Percentiles rank a stretch among this genome's conserved stretches.
Evolutionary conservation across 2,329 filamentous ascomycete species (phyloP).

Genomic region (Graphilbum ipis-grandicollis): DNA sequence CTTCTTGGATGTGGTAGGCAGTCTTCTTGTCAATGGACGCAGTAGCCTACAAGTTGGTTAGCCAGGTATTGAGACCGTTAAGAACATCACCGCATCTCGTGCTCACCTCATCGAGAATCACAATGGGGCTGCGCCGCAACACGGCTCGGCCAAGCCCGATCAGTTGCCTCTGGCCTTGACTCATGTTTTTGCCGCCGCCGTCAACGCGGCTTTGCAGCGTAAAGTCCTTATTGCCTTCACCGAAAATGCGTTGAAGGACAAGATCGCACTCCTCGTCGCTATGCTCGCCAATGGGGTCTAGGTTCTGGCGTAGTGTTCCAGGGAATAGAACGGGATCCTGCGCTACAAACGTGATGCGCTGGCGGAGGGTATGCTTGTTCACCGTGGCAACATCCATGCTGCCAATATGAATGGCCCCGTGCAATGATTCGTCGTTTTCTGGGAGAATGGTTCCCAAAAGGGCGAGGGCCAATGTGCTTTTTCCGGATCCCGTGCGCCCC

Average conservation of each 20-base stretch:
- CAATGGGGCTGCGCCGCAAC: constrained; percentile 39
- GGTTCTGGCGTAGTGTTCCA: constrained; percentile 41
- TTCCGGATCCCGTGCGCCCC: constrained; percentile 73
- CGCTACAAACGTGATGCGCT: constrained; percentile 44
- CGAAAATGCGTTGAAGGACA: constrained; percentile 42
- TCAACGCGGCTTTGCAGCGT: constrained; percentile 33
- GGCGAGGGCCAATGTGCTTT: constrained; percentile 55
- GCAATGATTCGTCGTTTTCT: constrained; percentile 13
- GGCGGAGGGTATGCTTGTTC: constrained; percentile 36
- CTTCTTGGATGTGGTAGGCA: constrained; percentile 37
- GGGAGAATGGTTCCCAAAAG: constrained; percentile 39
- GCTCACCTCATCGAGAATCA: constrained; percentile 38
- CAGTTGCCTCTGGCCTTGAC: constrained; percentile 45
- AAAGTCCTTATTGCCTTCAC: constrained; percentile 16
- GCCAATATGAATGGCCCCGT: constrained; percentile 36
- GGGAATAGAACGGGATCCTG: constrained; percentile 47
- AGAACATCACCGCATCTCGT: background rate
- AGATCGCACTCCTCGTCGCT: constrained; percentile 31
- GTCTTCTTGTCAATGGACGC: constrained; percentile 44
- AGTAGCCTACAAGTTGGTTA: constrained; percentile 24
- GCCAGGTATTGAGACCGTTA: background rate
- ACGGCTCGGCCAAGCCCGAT: constrained; percentile 43
- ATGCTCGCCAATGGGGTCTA: constrained; percentile 48
- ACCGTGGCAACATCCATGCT: constrained; percentile 31
- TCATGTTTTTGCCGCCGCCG: constrained; percentile 42